These are phyloP conservation scores for Linderina pennispora DNA, from an alignment of 192 early-diverging fungal genomes.

Conservation along the genomic window DNA sequence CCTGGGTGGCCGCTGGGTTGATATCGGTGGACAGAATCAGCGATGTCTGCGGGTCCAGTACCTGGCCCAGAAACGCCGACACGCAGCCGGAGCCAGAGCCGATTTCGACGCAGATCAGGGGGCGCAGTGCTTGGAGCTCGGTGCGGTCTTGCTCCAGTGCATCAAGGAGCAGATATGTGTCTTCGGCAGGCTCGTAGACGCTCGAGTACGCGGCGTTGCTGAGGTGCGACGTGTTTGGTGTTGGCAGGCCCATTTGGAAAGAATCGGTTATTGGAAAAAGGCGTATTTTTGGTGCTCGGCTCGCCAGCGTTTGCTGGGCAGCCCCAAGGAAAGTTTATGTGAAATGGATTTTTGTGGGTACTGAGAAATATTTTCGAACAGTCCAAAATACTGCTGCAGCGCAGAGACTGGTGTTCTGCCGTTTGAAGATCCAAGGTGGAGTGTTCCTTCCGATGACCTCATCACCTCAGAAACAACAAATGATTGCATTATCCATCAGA, in stretches of 20 bases:
- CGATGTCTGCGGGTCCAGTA: constrained; percentile 8
- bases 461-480: too few relatives aligned
- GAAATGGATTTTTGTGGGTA: too few relatives aligned
- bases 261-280: too few relatives aligned
- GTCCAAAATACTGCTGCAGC: too few relatives aligned
- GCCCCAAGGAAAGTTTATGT: too few relatives aligned
- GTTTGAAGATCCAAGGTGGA: too few relatives aligned
- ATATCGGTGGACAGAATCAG: constrained; percentile 71
- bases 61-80: constrained; percentile 64
- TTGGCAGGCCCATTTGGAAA: constrained; percentile 53
- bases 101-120: constrained; percentile 77
- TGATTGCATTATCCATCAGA: too few relatives aligned
- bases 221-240: constrained; percentile 73
- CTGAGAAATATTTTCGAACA: too few relatives aligned
- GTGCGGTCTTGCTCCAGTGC: constrained; percentile 74
- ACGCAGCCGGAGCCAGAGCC: constrained; percentile 87
- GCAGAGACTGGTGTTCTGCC: too few relatives aligned
- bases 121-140: constrained; percentile 48
- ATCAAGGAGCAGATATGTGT: constrained; percentile 90
- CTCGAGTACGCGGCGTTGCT: constrained; percentile 52
- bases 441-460: too few relatives aligned
- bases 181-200: constrained; percentile 92
- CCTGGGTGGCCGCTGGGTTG: constrained; percentile 64
- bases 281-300: too few relatives aligned
- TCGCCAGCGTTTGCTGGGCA: too few relatives aligned